These are phyloP conservation scores for Yarrowia keelungensis DNA, from an alignment of 805 yeast genomes.

Conservation along the genomic window DNA sequence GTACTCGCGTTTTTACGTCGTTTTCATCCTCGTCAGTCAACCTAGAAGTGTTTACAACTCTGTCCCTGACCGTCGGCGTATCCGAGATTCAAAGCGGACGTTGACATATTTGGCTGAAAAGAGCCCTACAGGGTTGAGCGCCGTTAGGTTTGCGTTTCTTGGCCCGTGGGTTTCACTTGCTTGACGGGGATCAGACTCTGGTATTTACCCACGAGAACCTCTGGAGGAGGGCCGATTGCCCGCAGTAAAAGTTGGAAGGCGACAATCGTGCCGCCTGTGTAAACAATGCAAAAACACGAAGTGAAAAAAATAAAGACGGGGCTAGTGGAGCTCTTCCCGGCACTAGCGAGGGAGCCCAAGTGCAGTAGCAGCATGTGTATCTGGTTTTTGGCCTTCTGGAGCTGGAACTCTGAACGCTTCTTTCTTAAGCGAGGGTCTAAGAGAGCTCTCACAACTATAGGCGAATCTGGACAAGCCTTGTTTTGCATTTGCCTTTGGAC, in stretches of 20 bases:
- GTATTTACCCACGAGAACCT: too few relatives aligned
- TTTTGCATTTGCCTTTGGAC: neutral
- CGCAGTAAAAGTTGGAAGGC: too few relatives aligned
- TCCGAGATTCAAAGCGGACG: neutral
- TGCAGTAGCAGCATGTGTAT: neutral
- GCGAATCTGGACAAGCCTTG: too few relatives aligned
- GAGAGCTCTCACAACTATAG: too few relatives aligned
- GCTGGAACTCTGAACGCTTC: neutral
- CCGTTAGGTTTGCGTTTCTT: neutral
- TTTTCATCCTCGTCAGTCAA: neutral
- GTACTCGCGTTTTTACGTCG: neutral
- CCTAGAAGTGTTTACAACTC: neutral
- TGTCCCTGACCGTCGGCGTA: neutral
- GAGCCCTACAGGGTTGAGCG: neutral
- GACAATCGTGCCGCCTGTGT: neutral
- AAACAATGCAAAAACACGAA: neutral
- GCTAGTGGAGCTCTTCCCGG: constrained; percentile 2
- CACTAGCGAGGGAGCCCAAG: neutral
- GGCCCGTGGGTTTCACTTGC: neutral
- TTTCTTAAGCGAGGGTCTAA: too few relatives aligned
- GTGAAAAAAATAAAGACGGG: neutral
- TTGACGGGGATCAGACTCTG: neutral
- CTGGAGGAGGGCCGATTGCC: too few relatives aligned
- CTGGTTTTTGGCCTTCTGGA: neutral
- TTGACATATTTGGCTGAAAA: neutral